phyloP scores from a whole-genome alignment of 2,329 filamentous ascomycete genomes.

The Colletotrichum magnum region DNA sequence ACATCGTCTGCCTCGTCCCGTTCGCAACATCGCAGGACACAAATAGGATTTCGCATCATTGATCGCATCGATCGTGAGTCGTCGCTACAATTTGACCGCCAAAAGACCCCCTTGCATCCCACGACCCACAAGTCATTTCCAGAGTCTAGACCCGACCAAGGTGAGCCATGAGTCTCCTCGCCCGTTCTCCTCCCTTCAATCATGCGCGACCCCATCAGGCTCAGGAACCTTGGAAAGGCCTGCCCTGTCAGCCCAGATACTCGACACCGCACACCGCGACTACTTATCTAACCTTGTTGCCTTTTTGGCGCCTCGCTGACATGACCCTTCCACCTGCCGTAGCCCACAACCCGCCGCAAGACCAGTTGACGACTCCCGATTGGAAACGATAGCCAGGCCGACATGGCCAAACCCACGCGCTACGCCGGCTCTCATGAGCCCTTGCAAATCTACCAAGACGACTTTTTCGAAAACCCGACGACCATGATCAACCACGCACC shows the following conservation, averaged over 20 bases:
- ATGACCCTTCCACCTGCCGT: constrained; percentile 21
- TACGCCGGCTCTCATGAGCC: constrained; percentile 62
- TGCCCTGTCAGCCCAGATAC: constrained; percentile 24
- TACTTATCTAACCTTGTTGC: constrained; percentile 39
- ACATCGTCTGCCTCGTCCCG: background rate
- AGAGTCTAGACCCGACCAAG: constrained; percentile 40
- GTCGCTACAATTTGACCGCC: constrained; percentile 39
- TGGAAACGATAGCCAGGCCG: constrained; percentile 51
- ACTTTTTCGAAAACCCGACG: constrained; percentile 60
- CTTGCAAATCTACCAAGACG: constrained; percentile 67
- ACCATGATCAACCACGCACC: constrained; percentile 70
- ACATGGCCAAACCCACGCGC: constrained; percentile 68
- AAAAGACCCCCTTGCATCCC: constrained; percentile 41
- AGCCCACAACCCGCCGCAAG: constrained; percentile 22
- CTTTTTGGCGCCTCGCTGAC: constrained; percentile 34
- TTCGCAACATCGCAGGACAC: background rate
- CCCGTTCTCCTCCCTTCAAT: constrained; percentile 40
- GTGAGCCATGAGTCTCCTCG: constrained; percentile 42
- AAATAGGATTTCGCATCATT: background rate
- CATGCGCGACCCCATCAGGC: constrained; percentile 33
- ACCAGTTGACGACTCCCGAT: constrained; percentile 6
- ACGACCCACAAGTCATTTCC: constrained; percentile 43
- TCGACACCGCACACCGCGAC: constrained; percentile 31
- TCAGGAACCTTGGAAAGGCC: constrained; percentile 30
- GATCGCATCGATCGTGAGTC: constrained; percentile 23